Conservation (phyloP, 2,329 filamentous ascomycete genomes). For the Gaeumannomyces sp. region DNA sequence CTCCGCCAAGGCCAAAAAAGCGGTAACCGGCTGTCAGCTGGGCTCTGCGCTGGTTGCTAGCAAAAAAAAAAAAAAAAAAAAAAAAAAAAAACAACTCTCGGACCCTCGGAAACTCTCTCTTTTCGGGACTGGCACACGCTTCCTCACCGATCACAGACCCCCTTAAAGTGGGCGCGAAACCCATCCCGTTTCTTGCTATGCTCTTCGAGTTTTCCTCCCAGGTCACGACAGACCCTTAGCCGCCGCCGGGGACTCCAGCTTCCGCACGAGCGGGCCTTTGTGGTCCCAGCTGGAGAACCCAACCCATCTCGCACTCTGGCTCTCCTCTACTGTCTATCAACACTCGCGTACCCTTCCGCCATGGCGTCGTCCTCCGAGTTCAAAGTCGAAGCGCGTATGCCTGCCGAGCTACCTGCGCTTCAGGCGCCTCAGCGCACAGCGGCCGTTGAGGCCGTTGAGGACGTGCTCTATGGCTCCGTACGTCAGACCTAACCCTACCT, state of each 20-base stretch:
- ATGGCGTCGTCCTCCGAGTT: conserved; percentile 20
- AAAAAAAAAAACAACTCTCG: background rate
- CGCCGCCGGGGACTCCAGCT: background rate
- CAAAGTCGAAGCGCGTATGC: conserved; percentile 14
- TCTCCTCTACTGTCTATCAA: background rate
- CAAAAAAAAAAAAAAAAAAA: background rate
- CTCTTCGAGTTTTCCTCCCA: background rate
- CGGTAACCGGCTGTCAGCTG: conserved; percentile 1
- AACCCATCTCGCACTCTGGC: background rate
- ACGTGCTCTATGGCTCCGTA: conserved; percentile 83
- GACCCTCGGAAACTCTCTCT: background rate
- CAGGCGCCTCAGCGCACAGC: conserved; percentile 29
- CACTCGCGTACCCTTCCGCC: background rate
- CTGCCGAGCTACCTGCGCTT: conserved; percentile 10
- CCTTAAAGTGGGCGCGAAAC: background rate
- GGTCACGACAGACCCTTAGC: background rate
- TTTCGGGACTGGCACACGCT: too few relatives aligned
- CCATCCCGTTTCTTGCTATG: background rate
- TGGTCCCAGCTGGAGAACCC: background rate
- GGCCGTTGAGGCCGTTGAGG: conserved; percentile 67
- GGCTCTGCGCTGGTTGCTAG: background rate
- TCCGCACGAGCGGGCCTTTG: background rate
- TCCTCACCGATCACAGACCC: too few relatives aligned
- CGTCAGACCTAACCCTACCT: conserved; percentile 26
- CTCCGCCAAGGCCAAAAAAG: background rate